Base-by-base conservation (phyloP, 129 eudicot genomes). In the Ambrosia artemisiifolia region DNA sequence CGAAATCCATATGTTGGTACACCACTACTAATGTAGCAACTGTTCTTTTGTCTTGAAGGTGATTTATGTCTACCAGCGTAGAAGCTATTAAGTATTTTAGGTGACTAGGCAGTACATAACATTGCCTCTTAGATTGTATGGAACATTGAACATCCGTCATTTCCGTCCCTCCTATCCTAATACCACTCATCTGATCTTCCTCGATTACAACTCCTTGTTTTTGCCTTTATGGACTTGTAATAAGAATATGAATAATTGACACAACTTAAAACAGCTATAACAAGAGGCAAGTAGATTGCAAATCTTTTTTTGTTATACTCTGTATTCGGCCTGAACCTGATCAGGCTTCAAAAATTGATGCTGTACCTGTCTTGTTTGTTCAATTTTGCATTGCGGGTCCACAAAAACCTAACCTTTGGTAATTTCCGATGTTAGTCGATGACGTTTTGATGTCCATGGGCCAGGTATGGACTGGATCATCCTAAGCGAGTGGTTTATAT, bases 11-110 rank as follows among this genome's bases (percentile, higher is more conserved):
- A 50, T 50, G 28, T 16, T 8, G 28, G 8, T 50, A 0, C 57
- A 50, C 7, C 20, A 5, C 7, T 69, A 56, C 47, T 14, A 17
- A 70, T 18, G 46, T 57, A 43, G 56, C 47, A 24, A 43, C 47
- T 72, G 68, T 60, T 43, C 48, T 62, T 61, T 62, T 24, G 35
- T 36, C 28, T 73, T 73, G 70, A 46, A 62, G 49, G 33, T 43
- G 30, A 24, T 40, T 56, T 57, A 55, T 35, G 9, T 47, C 7
- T 62, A 33, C 36, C 47, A 44, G 56, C 4, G 13, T 44, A 30
- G 59, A 32, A 60, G 57, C 20, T 42, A 43, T 72, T 5, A 59
- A 9, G 13, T 4, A 7, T 24, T 71, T n/a, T 43, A 40, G 34
- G 50, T 18, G 35, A 64, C 55, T 24, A 34, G n/a, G 33, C 38